phyloP scores from a whole-genome alignment of 495 filamentous ascomycete genomes.

The Xylaria scruposa region DNA sequence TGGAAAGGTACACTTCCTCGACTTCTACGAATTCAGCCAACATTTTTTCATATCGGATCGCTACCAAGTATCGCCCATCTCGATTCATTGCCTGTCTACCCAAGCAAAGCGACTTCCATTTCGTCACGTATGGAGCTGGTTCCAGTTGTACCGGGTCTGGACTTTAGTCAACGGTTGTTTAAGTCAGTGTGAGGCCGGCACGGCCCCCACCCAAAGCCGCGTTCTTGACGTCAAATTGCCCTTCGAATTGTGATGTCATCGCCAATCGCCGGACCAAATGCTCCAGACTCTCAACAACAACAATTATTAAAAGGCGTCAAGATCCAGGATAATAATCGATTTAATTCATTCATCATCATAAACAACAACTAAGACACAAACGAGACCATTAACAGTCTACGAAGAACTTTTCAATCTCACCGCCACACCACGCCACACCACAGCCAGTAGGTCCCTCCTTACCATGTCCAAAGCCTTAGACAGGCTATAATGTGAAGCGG shows the following conservation, averaged over 20 bases:
- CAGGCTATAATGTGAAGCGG: background rate
- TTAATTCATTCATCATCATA: background rate
- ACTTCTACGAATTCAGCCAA: background rate
- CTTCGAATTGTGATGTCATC: slow-evolving; percentile 21
- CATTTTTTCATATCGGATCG: background rate
- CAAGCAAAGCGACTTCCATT: background rate
- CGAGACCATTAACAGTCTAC: background rate
- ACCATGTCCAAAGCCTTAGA: background rate
- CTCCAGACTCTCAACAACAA: slow-evolving; percentile 17
- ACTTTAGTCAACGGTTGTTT: background rate
- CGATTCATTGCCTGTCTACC: slow-evolving; percentile 7
- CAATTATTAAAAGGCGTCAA: slow-evolving; percentile 24
- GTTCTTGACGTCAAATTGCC: slow-evolving; percentile 21
- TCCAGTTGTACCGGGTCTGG: background rate
- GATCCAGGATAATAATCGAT: background rate
- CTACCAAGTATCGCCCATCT: background rate
- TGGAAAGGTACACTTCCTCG: background rate
- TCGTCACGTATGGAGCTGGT: slow-evolving; percentile 13
- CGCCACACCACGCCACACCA: slow-evolving; percentile 7
- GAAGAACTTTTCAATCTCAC: background rate
- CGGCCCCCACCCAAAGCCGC: slow-evolving; percentile 1
- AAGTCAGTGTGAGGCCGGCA: background rate
- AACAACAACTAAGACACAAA: background rate
- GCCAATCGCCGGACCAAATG: slow-evolving; percentile 17
- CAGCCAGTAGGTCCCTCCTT: slow-evolving; percentile 17